Evolutionary conservation across 192 early-diverging fungal species (phyloP).

Genomic region (Coemansia guatemalensis): DNA sequence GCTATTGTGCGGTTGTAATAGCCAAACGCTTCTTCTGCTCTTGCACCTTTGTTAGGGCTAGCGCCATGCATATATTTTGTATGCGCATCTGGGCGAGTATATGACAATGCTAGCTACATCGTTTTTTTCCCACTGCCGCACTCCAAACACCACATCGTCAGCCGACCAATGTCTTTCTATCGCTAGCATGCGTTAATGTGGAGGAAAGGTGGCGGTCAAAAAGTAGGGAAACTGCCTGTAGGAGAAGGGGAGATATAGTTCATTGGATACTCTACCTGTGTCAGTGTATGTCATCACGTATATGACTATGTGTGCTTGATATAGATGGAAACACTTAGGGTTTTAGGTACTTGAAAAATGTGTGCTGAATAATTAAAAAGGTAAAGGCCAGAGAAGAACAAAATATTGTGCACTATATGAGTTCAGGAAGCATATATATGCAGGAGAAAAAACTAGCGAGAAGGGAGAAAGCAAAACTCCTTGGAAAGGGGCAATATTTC

Average conservation of each 20-base stretch:
- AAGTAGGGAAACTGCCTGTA: background rate
- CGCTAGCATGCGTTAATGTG: no score
- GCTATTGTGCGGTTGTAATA: background rate
- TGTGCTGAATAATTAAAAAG: background rate
- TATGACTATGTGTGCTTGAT: background rate
- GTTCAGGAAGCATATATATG: background rate
- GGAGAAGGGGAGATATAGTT: constrained; percentile 3
- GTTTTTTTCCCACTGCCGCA: background rate
- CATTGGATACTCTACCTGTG: constrained; percentile 34
- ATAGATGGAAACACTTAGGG: background rate
- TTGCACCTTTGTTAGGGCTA: background rate
- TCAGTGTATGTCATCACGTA: constrained; percentile 29
- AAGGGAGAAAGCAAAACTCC: no score
- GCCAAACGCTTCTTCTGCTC: background rate
- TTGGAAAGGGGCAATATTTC: background rate
- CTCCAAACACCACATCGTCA: background rate
- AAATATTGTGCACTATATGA: background rate
- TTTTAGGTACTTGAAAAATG: background rate
- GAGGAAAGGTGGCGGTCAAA: background rate
- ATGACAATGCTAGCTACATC: constrained; percentile 12
- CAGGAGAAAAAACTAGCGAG: background rate
- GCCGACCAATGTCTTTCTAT: no score
- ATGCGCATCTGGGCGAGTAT: constrained; percentile 15
- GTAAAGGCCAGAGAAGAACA: background rate
- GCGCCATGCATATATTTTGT: constrained; percentile 23